Percentiles rank a stretch among this genome's conserved stretches.
Conservation (phyloP, 2,329 filamentous ascomycete genomes). For the Penicillium paneum region DNA sequence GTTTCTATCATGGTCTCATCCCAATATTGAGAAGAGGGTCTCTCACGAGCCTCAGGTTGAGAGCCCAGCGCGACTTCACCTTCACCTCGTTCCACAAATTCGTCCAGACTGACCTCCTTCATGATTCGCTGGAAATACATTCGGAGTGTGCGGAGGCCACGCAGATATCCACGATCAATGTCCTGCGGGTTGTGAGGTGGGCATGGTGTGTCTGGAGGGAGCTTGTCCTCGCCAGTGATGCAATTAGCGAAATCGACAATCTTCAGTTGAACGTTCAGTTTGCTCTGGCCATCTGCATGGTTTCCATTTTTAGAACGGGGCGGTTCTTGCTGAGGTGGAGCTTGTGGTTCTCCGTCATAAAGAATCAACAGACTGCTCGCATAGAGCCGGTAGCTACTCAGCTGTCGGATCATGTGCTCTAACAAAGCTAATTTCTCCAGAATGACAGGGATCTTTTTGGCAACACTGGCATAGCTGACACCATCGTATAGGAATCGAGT, state of each 20-base stretch:
- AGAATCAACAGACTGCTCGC: slow-evolving; percentile 92
- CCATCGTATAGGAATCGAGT: slow-evolving; percentile 91
- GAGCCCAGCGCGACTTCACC: slow-evolving; percentile 41
- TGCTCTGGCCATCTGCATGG: slow-evolving; percentile 38
- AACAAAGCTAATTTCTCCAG: slow-evolving; percentile 78
- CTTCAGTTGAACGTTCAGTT: slow-evolving; percentile 68
- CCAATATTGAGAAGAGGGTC: slow-evolving; percentile 36
- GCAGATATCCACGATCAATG: slow-evolving; percentile 83
- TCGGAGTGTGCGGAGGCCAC: slow-evolving; percentile 73
- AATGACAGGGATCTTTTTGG: slow-evolving; percentile 82
- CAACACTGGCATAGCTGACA: slow-evolving; percentile 72
- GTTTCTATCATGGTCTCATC: slow-evolving; percentile 44
- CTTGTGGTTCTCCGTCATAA: slow-evolving; percentile 71
- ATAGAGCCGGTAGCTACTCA: slow-evolving; percentile 90
- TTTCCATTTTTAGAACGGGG: slow-evolving; percentile 28
- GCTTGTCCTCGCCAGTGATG: slow-evolving; percentile 75
- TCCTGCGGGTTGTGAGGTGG: slow-evolving; percentile 77
- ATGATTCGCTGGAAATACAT: slow-evolving; percentile 87
- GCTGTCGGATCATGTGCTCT: slow-evolving; percentile 73
- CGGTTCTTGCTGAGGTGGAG: slow-evolving; percentile 21
- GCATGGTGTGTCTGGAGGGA: slow-evolving; percentile 60
- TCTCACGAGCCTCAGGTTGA: slow-evolving; percentile 31
- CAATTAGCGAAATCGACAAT: slow-evolving; percentile 99
- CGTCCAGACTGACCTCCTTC: slow-evolving; percentile 62
- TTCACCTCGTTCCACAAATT: slow-evolving; percentile 45